These are phyloP conservation scores for Jamesozyma jinghongensis DNA, from an alignment of 805 yeast species.

Conservation along the genomic window DNA sequence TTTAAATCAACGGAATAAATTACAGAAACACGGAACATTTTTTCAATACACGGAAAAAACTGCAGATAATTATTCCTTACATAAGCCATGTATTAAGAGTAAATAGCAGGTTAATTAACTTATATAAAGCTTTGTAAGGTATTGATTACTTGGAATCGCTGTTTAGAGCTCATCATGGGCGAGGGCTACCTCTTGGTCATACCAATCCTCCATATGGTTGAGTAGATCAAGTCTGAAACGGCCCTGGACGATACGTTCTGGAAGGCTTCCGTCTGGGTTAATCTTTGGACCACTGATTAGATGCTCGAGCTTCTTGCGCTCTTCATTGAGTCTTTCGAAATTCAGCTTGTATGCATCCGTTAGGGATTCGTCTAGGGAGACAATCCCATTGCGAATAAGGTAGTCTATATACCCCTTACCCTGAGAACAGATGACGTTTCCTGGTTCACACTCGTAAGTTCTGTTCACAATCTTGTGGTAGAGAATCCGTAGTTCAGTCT, in stretches of 20 bases:
- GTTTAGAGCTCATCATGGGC: neutral
- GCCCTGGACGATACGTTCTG: no score
- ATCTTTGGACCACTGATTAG: no score
- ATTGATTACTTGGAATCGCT: no score
- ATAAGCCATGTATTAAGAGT: no score
- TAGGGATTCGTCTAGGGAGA: neutral
- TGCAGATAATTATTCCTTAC: no score
- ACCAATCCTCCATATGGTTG: constrained; percentile 4
- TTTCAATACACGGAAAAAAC: no score
- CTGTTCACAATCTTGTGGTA: constrained; percentile 31
- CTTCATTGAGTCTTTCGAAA: constrained; percentile 34
- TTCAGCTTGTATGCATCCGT: constrained; percentile 2
- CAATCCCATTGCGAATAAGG: constrained; percentile 4
- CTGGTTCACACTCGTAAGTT: constrained; percentile 6
- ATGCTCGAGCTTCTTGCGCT: constrained; percentile 26
- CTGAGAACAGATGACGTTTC: constrained; percentile 7
- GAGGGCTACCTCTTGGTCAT: no score
- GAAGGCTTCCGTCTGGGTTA: no score
- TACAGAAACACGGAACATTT: no score
- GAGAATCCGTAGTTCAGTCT: constrained; percentile 7
- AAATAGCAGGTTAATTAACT: no score
- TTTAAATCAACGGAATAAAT: no score
- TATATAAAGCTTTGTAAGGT: no score
- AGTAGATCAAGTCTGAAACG: constrained; percentile 14
- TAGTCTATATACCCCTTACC: constrained; percentile 12